Conservation (phyloP, 345 rosid species). For the Bruguiera parviflora region DNA sequence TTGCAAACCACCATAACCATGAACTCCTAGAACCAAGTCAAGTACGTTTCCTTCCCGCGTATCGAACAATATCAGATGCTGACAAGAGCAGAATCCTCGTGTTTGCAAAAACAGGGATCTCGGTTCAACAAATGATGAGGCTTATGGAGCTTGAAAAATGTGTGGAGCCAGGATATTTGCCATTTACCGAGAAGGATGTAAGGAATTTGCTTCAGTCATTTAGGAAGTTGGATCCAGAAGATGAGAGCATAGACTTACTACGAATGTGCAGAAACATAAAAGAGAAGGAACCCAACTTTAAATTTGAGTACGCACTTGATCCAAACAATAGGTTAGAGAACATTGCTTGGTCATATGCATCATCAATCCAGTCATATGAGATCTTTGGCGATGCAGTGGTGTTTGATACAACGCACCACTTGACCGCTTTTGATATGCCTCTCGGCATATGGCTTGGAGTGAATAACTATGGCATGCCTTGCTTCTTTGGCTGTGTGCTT, state of each 20-base stretch:
- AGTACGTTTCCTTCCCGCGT: conserved; percentile 96
- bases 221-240: conserved; percentile 79
- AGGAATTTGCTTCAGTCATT: conserved; percentile 93
- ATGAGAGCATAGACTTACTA: conserved; percentile 79
- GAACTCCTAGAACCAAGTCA: conserved; percentile 86
- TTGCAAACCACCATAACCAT: conserved; percentile 84
- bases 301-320: conserved; percentile 71
- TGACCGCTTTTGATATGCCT: conserved; percentile 94
- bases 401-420: conserved; percentile 88
- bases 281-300: conserved; percentile 90
- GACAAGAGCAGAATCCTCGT: conserved; percentile 88
- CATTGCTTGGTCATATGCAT: conserved; percentile 92
- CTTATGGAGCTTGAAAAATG: conserved; percentile 97
- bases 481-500: conserved; percentile 94
- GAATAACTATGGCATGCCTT: conserved; percentile 93
- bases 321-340: conserved; percentile 64
- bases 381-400: conserved; percentile 93
- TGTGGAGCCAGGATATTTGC: conserved; percentile 90
- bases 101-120: conserved; percentile 96
- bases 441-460: conserved; percentile 94
- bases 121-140: conserved; percentile 99
- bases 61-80: conserved; percentile 80
- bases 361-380: conserved; percentile 78
- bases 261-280: conserved; percentile 88
- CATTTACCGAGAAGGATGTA: conserved; percentile 94